phyloP scores from a whole-genome alignment of 352 stramenopile species.

The Globisporangium yorkense region DNA sequence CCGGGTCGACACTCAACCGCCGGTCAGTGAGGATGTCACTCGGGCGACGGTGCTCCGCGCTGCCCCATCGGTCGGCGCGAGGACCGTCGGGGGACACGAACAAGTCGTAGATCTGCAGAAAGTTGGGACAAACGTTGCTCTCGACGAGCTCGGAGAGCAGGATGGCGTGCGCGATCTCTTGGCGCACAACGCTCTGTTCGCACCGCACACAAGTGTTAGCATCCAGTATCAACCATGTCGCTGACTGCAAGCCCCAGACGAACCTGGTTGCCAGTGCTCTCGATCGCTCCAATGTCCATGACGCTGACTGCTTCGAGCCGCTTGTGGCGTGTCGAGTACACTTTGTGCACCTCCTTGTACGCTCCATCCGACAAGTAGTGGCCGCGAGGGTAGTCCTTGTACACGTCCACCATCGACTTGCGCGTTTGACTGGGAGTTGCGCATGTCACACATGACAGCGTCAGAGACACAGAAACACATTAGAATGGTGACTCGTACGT shows the following conservation, averaged over 20 bases:
- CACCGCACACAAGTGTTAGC: neutral
- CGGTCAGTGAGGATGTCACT: slow-evolving; percentile 40
- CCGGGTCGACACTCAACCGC: slow-evolving; percentile 14
- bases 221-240: neutral
- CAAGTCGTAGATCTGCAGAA: slow-evolving; percentile 89
- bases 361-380: slow-evolving; percentile 78
- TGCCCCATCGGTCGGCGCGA: slow-evolving; percentile 50
- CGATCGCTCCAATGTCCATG: slow-evolving; percentile 92
- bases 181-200: slow-evolving; percentile 70
- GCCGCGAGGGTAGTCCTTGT: slow-evolving; percentile 47
- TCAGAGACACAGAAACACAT: neutral
- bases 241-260: neutral
- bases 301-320: slow-evolving; percentile 77
- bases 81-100: slow-evolving; percentile 83
- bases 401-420: slow-evolving; percentile 37
- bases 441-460: neutral
- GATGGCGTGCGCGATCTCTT: slow-evolving; percentile 93
- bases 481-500: slow-evolving; percentile 4
- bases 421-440: slow-evolving; percentile 7
- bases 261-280: slow-evolving; percentile 85
- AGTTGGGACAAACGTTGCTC: slow-evolving; percentile 91
- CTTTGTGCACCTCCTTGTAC: slow-evolving; percentile 89
- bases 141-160: slow-evolving; percentile 88
- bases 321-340: slow-evolving; percentile 53
- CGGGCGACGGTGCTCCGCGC: slow-evolving; percentile 51